These are phyloP conservation scores for Penicillium sp. DNA, from an alignment of 2,329 filamentous ascomycete genomes.

Conservation along the genomic window DNA sequence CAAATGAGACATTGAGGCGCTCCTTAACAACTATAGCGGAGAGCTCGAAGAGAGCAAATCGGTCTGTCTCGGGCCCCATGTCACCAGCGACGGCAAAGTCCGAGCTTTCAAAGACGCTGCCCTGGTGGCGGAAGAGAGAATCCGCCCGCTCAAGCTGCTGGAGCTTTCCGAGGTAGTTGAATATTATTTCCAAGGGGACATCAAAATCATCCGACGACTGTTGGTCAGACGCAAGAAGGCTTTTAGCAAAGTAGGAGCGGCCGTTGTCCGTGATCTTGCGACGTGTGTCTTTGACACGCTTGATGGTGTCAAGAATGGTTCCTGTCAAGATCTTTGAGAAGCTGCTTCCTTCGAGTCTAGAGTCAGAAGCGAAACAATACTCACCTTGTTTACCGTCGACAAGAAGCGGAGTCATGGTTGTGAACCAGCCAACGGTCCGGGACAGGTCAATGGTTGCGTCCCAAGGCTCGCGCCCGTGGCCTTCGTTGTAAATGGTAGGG, in stretches of 20 bases:
- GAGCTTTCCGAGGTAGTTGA: conserved; percentile 48
- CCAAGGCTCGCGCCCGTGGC: conserved; percentile 57
- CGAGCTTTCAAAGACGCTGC: conserved; percentile 41
- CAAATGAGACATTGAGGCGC: conserved; percentile 56
- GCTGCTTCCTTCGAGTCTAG: neutral
- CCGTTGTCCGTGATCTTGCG: conserved; percentile 42
- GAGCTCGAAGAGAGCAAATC: conserved; percentile 59
- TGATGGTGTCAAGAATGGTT: conserved; percentile 41
- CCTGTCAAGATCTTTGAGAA: conserved; percentile 23
- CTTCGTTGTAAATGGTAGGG: conserved; percentile 57
- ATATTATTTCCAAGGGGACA: conserved; percentile 49
- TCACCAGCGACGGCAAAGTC: conserved; percentile 49
- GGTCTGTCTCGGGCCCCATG: conserved; percentile 51
- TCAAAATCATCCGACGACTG: conserved; percentile 43
- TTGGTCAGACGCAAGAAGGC: conserved; percentile 35
- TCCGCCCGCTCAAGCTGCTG: conserved; percentile 55
- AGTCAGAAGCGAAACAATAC: neutral
- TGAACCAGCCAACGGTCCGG: conserved; percentile 59
- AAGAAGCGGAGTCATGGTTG: conserved; percentile 53
- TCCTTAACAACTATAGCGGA: conserved; percentile 57
- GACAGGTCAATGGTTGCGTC: conserved; percentile 54
- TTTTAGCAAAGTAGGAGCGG: conserved; percentile 45
- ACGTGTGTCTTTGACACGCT: conserved; percentile 48
- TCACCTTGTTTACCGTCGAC: conserved; percentile 39
- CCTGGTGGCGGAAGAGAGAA: conserved; percentile 51